Conservation (phyloP, 2,329 filamentous ascomycete genomes). For the Fusarium sarcochroum region DNA sequence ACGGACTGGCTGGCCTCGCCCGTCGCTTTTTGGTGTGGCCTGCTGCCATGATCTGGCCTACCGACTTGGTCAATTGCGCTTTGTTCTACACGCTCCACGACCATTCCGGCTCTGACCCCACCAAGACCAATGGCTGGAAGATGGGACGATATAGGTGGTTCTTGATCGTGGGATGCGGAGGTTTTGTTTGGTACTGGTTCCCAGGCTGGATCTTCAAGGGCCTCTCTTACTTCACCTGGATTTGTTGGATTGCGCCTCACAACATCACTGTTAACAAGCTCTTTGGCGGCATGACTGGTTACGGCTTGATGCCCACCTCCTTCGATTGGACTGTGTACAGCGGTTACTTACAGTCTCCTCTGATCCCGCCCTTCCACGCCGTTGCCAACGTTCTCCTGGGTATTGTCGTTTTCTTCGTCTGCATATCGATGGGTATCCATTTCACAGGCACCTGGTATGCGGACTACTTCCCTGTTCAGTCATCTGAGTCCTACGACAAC, state of each 20-base stretch:
- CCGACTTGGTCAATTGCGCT: constrained; percentile 67
- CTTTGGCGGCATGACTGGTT: constrained; percentile 71
- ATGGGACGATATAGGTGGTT: constrained; percentile 76
- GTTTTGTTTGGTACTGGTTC: constrained; percentile 72
- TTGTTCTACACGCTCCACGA: constrained; percentile 65
- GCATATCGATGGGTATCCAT: constrained; percentile 71
- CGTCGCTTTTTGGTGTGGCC: constrained; percentile 68
- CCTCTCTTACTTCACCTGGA: constrained; percentile 73
- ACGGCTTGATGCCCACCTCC: constrained; percentile 72
- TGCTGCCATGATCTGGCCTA: constrained; percentile 71
- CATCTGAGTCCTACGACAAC: constrained; percentile 74
- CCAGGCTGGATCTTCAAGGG: constrained; percentile 75
- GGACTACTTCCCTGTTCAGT: constrained; percentile 73
- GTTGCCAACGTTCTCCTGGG: constrained; percentile 69
- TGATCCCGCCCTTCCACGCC: constrained; percentile 68
- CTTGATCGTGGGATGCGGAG: constrained; percentile 66
- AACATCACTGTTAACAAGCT: constrained; percentile 73
- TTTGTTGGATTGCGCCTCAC: constrained; percentile 73
- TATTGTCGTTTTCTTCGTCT: constrained; percentile 68
- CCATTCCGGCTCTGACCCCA: constrained; percentile 61
- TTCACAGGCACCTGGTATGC: constrained; percentile 70
- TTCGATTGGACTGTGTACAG: constrained; percentile 67
- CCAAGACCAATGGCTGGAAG: constrained; percentile 71
- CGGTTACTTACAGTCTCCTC: constrained; percentile 64
- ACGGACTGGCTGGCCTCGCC: constrained; percentile 68